Evolutionary conservation across 2,329 filamentous ascomycete species (phyloP).

Genomic region (Cladosporium sp.): DNA sequence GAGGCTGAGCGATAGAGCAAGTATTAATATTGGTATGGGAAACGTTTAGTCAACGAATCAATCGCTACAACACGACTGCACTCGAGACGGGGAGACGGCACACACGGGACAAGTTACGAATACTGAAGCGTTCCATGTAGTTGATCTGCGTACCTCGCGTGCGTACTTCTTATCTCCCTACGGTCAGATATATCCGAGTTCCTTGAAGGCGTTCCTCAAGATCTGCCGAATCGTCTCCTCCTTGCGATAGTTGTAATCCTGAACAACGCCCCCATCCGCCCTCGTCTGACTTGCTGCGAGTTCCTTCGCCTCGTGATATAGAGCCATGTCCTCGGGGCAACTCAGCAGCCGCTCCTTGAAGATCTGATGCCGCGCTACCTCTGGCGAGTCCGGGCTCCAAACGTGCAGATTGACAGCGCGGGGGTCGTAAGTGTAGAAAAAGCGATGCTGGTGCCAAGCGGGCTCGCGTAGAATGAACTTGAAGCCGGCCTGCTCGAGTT

Average conservation of each 20-base stretch:
- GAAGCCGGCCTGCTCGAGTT: conserved; percentile 49
- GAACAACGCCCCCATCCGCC: conserved; percentile 36
- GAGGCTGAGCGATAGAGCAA: background rate
- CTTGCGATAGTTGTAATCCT: conserved; percentile 47
- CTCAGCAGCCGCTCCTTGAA: conserved; percentile 49
- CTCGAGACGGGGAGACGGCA: background rate
- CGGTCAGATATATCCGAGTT: conserved; percentile 1
- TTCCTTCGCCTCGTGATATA: conserved; percentile 45
- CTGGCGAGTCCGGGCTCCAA: conserved; percentile 46
- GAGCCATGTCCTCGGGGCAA: conserved; percentile 40
- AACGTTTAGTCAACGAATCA: background rate
- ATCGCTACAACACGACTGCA: background rate
- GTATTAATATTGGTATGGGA: background rate
- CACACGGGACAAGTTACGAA: background rate
- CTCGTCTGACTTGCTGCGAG: conserved; percentile 37
- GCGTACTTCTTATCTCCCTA: no score
- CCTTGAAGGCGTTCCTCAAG: conserved; percentile 36
- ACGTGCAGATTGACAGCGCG: conserved; percentile 52
- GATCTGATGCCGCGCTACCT: conserved; percentile 46
- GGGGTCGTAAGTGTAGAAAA: conserved; percentile 43
- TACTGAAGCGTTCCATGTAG: background rate
- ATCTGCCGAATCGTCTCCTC: conserved; percentile 45
- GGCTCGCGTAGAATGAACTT: conserved; percentile 50
- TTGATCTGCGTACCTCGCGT: no score
- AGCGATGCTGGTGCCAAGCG: conserved; percentile 51